A percentile compares a stretch with the other conserved stretches of the same genome.
phyloP scores from a whole-genome alignment of 2,329 filamentous ascomycete genomes.

The Talaromyces sp. region DNA sequence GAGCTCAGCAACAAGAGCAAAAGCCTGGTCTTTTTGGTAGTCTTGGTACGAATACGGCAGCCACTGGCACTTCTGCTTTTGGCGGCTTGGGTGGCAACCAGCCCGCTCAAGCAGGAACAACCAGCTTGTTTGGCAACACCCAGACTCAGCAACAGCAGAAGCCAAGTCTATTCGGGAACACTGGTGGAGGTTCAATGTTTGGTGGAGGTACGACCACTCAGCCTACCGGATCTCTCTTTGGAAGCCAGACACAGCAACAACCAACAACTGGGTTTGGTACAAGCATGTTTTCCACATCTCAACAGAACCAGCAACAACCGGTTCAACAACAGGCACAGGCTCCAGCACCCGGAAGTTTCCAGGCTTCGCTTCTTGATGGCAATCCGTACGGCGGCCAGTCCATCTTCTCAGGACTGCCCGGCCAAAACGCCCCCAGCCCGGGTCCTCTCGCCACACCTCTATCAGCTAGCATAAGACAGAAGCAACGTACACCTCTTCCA shows the following conservation, averaged over 20 bases:
- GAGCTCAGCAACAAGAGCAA: slow-evolving; percentile 32
- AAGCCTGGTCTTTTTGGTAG: slow-evolving; percentile 40
- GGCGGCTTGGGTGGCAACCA: slow-evolving; percentile 45
- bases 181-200: slow-evolving; percentile 46
- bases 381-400: slow-evolving; percentile 87
- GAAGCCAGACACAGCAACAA: slow-evolving; percentile 41
- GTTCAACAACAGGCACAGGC: slow-evolving; percentile 53
- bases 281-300: slow-evolving; percentile 54
- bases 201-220: slow-evolving; percentile 33
- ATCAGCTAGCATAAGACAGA: slow-evolving; percentile 69
- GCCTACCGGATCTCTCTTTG: slow-evolving; percentile 55
- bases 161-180: slow-evolving; percentile 53
- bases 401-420: slow-evolving; percentile 70
- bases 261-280: slow-evolving; percentile 31
- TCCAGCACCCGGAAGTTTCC: slow-evolving; percentile 52
- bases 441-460: slow-evolving; percentile 91
- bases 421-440: slow-evolving; percentile 64
- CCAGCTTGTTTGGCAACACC: slow-evolving; percentile 43
- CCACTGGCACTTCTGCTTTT: slow-evolving; percentile 29
- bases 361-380: slow-evolving; percentile 75
- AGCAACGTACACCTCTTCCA: slow-evolving; percentile 75
- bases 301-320: slow-evolving; percentile 52
- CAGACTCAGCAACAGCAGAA: slow-evolving; percentile 52
- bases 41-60: slow-evolving; percentile 43
- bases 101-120: slow-evolving; percentile 37